These are phyloP conservation scores for Rhodofomes roseus DNA, from an alignment of 1,284 basidiomycete species.

Conservation along the genomic window DNA sequence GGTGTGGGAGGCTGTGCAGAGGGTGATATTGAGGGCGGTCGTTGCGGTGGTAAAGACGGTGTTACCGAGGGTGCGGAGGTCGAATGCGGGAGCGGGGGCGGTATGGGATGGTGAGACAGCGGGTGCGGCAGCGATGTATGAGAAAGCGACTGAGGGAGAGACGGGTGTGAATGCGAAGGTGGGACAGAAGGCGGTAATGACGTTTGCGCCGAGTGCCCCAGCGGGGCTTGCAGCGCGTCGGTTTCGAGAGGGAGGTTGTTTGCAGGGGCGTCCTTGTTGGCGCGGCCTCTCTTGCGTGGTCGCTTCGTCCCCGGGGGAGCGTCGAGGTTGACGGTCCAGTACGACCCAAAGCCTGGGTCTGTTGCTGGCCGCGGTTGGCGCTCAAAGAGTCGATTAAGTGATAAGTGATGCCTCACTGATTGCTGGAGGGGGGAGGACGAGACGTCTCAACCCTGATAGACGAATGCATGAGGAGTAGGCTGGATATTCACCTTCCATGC, in stretches of 20 bases:
- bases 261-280: conserved; percentile 39
- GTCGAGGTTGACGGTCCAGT: conserved; percentile 78
- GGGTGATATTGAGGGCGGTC: conserved; percentile 3
- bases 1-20: conserved; percentile 8
- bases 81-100: not conserved
- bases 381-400: conserved; percentile 75
- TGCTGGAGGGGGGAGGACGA: conserved; percentile 44
- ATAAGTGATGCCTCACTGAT: conserved; percentile 80
- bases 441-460: conserved; percentile 7
- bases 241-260: not conserved
- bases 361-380: conserved; percentile 74
- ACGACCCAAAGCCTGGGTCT: conserved; percentile 79
- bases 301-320: conserved; percentile 80
- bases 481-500: conserved; percentile 68
- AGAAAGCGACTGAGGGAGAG: conserved; percentile 1
- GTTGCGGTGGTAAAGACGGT: not conserved
- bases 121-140: not conserved
- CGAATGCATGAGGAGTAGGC: conserved; percentile 13
- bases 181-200: not conserved
- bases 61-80: not conserved
- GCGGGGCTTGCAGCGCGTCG: not conserved
- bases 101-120: not conserved
- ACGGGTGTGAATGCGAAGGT: not conserved
- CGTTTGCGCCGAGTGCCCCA: not conserved
- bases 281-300: conserved; percentile 72